Conservation (phyloP, 179 eudicot species). For the Camellia oleifera region DNA sequence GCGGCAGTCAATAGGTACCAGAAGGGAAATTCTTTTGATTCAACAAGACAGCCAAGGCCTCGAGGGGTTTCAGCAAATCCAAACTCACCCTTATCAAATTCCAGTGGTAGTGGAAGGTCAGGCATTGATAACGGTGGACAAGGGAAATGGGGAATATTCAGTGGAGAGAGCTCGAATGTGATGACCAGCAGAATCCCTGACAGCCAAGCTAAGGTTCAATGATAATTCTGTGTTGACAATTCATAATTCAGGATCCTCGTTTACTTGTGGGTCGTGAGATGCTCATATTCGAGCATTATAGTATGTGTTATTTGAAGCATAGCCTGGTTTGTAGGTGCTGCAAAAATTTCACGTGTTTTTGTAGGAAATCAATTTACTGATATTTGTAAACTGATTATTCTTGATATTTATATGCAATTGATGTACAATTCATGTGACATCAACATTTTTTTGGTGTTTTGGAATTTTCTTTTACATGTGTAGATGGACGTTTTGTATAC, state of each 20-base stretch:
- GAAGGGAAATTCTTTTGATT: constrained; percentile 11
- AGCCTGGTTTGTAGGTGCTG: neutral
- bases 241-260: neutral
- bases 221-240: neutral
- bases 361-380: neutral
- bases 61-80: neutral
- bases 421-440: neutral
- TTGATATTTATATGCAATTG: neutral
- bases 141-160: constrained; percentile 30
- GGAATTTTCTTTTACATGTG: too few species aligned
- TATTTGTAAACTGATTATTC: neutral
- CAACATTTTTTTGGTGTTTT: too few species aligned
- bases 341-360: neutral
- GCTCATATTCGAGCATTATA: neutral
- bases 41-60: constrained; percentile 10
- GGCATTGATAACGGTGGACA: constrained; percentile 12
- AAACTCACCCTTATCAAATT: constrained; percentile 12
- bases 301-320: neutral
- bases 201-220: constrained; percentile 1
- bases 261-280: neutral
- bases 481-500: too few species aligned
- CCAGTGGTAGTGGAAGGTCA: constrained; percentile 11
- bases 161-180: constrained; percentile 21
- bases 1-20: constrained; percentile 14
- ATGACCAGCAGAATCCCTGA: constrained; percentile 3